Base-by-base conservation (phyloP, 306 rosid species). In the Pueraria montana region DNA sequence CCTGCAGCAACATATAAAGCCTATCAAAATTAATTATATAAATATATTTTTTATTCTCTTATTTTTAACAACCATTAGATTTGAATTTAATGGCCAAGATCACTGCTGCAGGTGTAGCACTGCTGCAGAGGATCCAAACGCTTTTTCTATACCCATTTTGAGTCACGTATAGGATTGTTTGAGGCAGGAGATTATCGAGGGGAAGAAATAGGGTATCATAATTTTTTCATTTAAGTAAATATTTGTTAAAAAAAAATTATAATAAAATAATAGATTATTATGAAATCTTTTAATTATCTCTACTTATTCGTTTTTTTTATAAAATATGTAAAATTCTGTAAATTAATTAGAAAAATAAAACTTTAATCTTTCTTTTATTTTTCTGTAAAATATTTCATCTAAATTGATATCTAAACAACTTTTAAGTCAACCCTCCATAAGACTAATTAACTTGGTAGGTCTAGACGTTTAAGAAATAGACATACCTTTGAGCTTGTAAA, bases 401-500 rank as follows among this genome's bases (percentile, higher is more conserved):
- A 61, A 61, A 24, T 23, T 34, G 38, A 34, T n/a, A n/a, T 58
- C 1, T 23, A 11, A 23, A 59, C 3, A 26, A 26, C 38, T 11
- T 61, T 58, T 20, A 11, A 48, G 53, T 12, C 53, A 13, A 46
- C 24, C 24, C 11, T 17, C 24, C 59, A n/a, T 18, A 6, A n/a
- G 58, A 50, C 20, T 53, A 56, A 56, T 30, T 18, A 56, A 56
- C 50, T 18, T 66, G 50, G n/a, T n/a, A n/a, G n/a, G n/a, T n/a
- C n/a, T n/a, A n/a, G n/a, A n/a, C n/a, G n/a, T n/a, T n/a, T n/a
- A n/a, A n/a, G n/a, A n/a, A n/a, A n/a, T n/a, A 30, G 7, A 40
- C n/a, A 20, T 81, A 95, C 99, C 99, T 93, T 87, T 90, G 72
- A 96, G 97, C 74, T 96, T 96, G 87, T 82, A 82, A 58, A 93